Evolutionary conservation across 371 early-diverging fungal species (phyloP).

Genomic region (Blakeslea trispora): DNA sequence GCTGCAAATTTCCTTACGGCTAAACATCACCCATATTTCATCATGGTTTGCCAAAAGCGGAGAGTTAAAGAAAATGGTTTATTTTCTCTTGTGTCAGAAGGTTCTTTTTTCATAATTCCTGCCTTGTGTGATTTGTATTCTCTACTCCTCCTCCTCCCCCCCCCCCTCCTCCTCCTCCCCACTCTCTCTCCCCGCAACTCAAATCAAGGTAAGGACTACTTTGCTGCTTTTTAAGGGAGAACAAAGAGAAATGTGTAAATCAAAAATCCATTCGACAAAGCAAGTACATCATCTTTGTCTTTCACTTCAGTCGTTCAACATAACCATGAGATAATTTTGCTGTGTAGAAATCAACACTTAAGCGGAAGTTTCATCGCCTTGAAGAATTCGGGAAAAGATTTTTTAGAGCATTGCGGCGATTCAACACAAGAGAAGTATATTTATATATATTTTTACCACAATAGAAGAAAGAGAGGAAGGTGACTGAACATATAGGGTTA

Average conservation of each 20-base stretch:
- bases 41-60: not conserved
- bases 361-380: constrained; percentile 10
- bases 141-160: too few relatives aligned
- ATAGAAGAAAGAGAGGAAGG: not conserved
- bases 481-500: not conserved
- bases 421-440: constrained; percentile 1
- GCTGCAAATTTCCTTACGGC: constrained; percentile 8
- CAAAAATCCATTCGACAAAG: too few relatives aligned
- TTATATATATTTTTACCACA: not conserved
- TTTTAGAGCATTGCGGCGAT: constrained; percentile 13
- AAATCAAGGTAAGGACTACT: too few relatives aligned
- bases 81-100: not conserved
- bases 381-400: constrained; percentile 12
- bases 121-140: too few relatives aligned
- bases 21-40: constrained; percentile 16
- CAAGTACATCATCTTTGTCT: too few relatives aligned
- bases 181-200: too few relatives aligned
- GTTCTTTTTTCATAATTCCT: too few relatives aligned
- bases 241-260: too few relatives aligned
- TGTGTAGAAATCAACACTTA: not conserved
- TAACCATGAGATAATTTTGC: too few relatives aligned
- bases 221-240: too few relatives aligned
- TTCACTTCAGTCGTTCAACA: too few relatives aligned
- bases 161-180: too few relatives aligned
- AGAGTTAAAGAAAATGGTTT: not conserved